phyloP scores from a whole-genome alignment of 1,139 yeast genomes.

The Saccharomyces pastorianus region DNA sequence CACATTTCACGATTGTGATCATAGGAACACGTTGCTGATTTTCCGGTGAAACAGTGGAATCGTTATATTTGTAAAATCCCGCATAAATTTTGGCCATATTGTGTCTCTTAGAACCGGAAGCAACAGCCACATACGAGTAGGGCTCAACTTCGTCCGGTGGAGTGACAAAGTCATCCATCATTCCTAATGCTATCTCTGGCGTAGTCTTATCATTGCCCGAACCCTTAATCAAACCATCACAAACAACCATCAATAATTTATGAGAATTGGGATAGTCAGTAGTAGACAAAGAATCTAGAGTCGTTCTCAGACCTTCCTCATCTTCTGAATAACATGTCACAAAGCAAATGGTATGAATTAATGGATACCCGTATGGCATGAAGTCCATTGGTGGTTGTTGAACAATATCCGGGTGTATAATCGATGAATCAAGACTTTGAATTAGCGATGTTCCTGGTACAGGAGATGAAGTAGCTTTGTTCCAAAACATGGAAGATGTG shows the following conservation, averaged over 20 bases:
- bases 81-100: constrained; percentile 95
- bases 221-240: constrained; percentile 93
- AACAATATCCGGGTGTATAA: constrained; percentile 64
- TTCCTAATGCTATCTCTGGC: constrained; percentile 75
- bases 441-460: constrained; percentile 18
- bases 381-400: constrained; percentile 86
- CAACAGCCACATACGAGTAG: constrained; percentile 87
- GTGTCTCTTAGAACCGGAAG: constrained; percentile 85
- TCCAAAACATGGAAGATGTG: constrained; percentile 9
- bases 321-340: constrained; percentile 96
- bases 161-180: constrained; percentile 78
- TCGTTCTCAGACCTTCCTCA: constrained; percentile 72
- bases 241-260: constrained; percentile 70
- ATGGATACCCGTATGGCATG: constrained; percentile 82
- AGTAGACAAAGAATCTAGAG: constrained; percentile 84
- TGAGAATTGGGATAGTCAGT: constrained; percentile 94
- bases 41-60: constrained; percentile 61
- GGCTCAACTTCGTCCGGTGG: constrained; percentile 73
- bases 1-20: constrained; percentile 79
- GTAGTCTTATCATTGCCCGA: constrained; percentile 81
- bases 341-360: constrained; percentile 73
- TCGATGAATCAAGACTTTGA: constrained; percentile 54
- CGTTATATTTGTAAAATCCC: constrained; percentile 81
- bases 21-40: constrained; percentile 88
- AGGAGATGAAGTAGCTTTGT: constrained; percentile 3